These are phyloP conservation scores for Colletotrichum brevisporum DNA, from an alignment of 2,329 filamentous ascomycete genomes.

Conservation along the genomic window DNA sequence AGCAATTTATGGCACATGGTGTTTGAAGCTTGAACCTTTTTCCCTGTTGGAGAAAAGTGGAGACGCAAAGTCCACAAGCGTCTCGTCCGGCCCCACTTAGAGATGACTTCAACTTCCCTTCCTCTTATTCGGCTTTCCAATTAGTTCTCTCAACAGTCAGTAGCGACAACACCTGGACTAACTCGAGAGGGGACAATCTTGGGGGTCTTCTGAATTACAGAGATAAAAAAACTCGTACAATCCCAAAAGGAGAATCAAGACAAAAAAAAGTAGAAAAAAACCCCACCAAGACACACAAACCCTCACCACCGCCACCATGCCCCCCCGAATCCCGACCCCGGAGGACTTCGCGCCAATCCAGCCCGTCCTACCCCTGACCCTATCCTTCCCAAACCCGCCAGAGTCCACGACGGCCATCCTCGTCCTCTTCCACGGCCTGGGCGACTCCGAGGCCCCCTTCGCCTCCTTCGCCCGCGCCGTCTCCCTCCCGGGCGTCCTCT, in stretches of 20 bases:
- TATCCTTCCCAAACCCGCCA: slow-evolving; percentile 66
- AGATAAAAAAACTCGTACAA: background rate
- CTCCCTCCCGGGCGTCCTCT: slow-evolving; percentile 81
- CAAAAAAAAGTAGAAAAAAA: background rate
- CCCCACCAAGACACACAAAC: background rate
- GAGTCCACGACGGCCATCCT: slow-evolving; percentile 81
- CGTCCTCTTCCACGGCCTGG: slow-evolving; percentile 86
- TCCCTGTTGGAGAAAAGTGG: slow-evolving; percentile 36
- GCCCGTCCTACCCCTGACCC: slow-evolving; percentile 57
- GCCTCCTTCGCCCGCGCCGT: slow-evolving; percentile 77
- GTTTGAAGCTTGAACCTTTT: slow-evolving; percentile 33
- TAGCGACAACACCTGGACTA: background rate
- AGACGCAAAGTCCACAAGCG: background rate
- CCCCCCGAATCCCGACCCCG: slow-evolving; percentile 64
- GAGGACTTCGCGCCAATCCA: slow-evolving; percentile 64
- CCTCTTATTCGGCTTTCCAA: background rate
- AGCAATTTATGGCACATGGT: slow-evolving; percentile 27
- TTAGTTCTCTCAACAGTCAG: background rate
- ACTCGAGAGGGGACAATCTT: background rate
- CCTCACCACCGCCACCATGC: slow-evolving; percentile 48
- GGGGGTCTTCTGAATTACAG: no score
- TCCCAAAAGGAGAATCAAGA: no score
- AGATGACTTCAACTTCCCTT: slow-evolving; percentile 35
- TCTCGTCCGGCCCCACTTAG: slow-evolving; percentile 18
- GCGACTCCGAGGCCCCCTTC: slow-evolving; percentile 81